Evolutionary conservation across 805 yeast species (phyloP).

Genomic region (Candida peoriensis): DNA sequence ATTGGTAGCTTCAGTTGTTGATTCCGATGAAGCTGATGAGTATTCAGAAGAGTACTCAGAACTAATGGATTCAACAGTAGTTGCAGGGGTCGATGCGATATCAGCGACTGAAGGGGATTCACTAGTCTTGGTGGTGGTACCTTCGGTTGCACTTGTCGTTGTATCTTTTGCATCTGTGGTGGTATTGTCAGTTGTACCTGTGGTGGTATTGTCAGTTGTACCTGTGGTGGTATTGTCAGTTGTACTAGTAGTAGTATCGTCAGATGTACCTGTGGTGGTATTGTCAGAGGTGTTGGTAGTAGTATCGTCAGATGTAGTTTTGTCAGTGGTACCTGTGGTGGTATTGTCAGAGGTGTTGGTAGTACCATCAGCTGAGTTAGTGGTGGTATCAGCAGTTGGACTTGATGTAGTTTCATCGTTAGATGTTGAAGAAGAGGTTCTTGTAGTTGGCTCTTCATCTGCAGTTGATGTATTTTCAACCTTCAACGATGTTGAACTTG

Average conservation of each 20-base stretch:
- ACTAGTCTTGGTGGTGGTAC: neutral
- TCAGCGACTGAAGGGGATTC: neutral
- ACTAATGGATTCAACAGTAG: neutral
- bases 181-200: neutral
- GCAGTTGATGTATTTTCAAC: conserved; percentile 2
- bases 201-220: neutral
- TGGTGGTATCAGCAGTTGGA: neutral
- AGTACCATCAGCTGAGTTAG: neutral
- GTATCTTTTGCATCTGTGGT: neutral
- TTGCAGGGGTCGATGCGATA: neutral
- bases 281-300: neutral
- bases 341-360: neutral
- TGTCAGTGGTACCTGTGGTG: neutral
- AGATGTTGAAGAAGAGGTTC: conserved; percentile 2
- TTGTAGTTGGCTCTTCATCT: neutral
- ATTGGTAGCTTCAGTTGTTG: conserved; percentile 1
- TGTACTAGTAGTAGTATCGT: conserved; percentile 3
- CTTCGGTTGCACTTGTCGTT: conserved; percentile 1
- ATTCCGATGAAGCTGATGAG: neutral
- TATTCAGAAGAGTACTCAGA: neutral
- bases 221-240: neutral
- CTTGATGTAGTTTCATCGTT: neutral
- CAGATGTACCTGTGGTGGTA: neutral
- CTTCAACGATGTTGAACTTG: conserved; percentile 5
- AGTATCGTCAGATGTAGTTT: neutral